Evolutionary conservation across 2,329 filamentous ascomycete species (phyloP), one percentile per base, ranked within the genome.

Genomic region (Penicillium corylophilum): DNA sequence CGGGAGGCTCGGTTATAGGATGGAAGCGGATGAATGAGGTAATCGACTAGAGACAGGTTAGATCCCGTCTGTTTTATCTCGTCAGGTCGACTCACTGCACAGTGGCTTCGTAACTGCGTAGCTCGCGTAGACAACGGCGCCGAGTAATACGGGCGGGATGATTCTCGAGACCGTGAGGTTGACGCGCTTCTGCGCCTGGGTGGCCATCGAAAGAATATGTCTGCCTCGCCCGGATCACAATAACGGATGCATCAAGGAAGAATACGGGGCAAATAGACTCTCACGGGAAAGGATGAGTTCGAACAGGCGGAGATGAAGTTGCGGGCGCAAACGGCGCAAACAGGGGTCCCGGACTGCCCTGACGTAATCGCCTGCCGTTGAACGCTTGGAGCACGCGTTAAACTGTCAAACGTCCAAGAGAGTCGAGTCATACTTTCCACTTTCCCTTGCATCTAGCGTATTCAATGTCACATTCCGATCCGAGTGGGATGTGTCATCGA

Each of bases 31-130:
- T 76, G 70, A 55, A 91, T 76, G 41, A 95, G 81, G 67, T 90
- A 92, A 61, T 88, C 76, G 60, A 93, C 88, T 90, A 64, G 50
- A 46, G 35, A 12, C 16, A 22, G 35, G 9, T 38, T 38, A 38
- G 6, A 5, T 5, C 13, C 16, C 10, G 18, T 38, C 16, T 18
- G 26, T 12, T 38, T 6, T 4, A 5, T 20, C 20, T 38, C 5
- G 35, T 29, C 1, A 10, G 7, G 10, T 31, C 5, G 18, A 77
- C 86, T 66, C 71, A 91, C 88, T 76, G 67, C 86, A 88, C 55
- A 91, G 72, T 41, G 79, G 79, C 56, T 81, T 84, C 44, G 88
- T 82, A 44, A 91, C 70, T 13, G 85, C 84, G 73, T 88, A 96
- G 29, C 84, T 87, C 18, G 82, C 82, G 70, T 89, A 90, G 33